Base-by-base conservation (phyloP, 805 yeast genomes). In the Ogataea naganishii region DNA sequence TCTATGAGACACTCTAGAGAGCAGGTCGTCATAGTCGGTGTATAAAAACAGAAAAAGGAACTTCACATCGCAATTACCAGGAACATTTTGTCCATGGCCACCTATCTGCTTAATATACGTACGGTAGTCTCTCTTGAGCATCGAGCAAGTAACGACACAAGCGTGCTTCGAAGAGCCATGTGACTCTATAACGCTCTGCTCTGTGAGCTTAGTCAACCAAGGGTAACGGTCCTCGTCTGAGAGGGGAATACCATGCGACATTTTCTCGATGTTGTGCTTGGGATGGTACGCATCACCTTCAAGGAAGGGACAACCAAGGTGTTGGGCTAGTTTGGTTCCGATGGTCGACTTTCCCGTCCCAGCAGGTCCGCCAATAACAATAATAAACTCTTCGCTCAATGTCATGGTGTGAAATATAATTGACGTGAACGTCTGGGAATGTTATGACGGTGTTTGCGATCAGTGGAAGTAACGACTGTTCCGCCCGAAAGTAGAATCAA, bases 301-400 rank as follows among this genome's bases (percentile, higher is more conserved):
- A 9, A 86, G 53, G 47, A 71, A 86, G 3, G 74, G 64, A 28
- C 79, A 64, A 3, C 53, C 35, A 13, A 73, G 64, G 14, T 55
- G 46, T 14, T 56, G 36, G 0, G 79, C 53, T 14, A 88, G 46
- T 8, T 53, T 45, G 10, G 58, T 58, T 0, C 83, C 94, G 14
- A 81, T 69, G 2, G 96, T 83, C 14, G 94, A 66, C 51, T 92
- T 92, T 1, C 98, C 98, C 2, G 95, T 81, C 7, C 97, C 97
- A 0, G 96, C 88, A 1, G 97, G 95, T 0, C 98, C 98, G 9
- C 94, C 96, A 7, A 89, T 74, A 2, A 86, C 75, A 6, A 56
- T 30, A 2, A 56, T 37, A 10, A 30, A n/a, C n/a, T n/a, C n/a
- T n/a, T n/a, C n/a, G n/a, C n/a, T n/a, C n/a, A n/a, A n/a, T n/a